A percentile compares a stretch with the other conserved stretches of the same genome.
phyloP scores from a whole-genome alignment of 2,329 filamentous ascomycete species.

The Macroventuria anomochaeta region DNA sequence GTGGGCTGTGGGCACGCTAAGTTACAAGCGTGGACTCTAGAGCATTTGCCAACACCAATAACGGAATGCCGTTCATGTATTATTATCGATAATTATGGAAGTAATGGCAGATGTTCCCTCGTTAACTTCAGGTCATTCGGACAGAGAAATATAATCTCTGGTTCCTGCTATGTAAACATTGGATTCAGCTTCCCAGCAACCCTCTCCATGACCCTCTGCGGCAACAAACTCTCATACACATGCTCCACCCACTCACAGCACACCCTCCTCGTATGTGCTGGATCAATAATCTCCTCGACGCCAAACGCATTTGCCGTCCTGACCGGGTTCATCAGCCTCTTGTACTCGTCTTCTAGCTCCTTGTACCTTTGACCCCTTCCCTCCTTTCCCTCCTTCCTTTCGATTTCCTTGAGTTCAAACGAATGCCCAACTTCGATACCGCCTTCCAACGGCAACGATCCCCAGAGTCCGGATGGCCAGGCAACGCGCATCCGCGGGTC shows the following conservation, averaged over 20 bases:
- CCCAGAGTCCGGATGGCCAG: slow-evolving; percentile 70
- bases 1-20: no score
- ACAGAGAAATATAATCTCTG: no score
- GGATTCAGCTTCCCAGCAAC: slow-evolving; percentile 47
- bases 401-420: slow-evolving; percentile 63
- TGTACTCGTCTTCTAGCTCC: slow-evolving; percentile 66
- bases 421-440: slow-evolving; percentile 70
- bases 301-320: slow-evolving; percentile 69
- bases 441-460: slow-evolving; percentile 66
- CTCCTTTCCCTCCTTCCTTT: slow-evolving; percentile 58
- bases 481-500: slow-evolving; percentile 67
- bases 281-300: slow-evolving; percentile 70
- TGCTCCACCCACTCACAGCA: slow-evolving; percentile 63
- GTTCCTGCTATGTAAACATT: slow-evolving; percentile 36
- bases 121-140: no score
- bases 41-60: no score
- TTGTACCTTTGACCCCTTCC: slow-evolving; percentile 58
- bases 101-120: no score
- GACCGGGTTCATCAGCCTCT: slow-evolving; percentile 68
- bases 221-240: slow-evolving; percentile 62
- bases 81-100: no score
- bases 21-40: no score
- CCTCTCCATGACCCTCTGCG: slow-evolving; percentile 56
- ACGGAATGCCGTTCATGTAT: no score
- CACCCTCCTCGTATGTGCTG: slow-evolving; percentile 63